Evolutionary conservation across 106 monocot species (phyloP).

Genomic region (Triglochin maritima): DNA sequence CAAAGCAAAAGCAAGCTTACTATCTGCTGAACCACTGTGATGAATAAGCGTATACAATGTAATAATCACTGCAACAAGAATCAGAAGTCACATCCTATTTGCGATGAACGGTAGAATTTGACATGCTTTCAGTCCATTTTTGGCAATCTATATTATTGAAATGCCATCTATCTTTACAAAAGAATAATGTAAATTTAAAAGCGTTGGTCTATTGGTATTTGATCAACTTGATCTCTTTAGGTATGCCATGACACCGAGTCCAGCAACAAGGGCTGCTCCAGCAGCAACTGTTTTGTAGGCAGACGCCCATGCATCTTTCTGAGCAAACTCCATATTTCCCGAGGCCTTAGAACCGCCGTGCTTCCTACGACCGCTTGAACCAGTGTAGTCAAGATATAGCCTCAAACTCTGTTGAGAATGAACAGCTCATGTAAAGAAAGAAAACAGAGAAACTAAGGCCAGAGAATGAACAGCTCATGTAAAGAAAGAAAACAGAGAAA

Average conservation of each 20-base stretch:
- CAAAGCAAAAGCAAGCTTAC: no score
- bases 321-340: conserved; percentile 16
- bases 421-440: neutral
- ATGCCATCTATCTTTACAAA: no score
- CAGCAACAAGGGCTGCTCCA: conserved; percentile 64
- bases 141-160: no score
- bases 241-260: conserved; percentile 66
- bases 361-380: conserved; percentile 13
- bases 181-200: no score
- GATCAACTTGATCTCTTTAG: conserved; percentile 32
- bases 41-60: no score
- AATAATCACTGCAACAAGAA: no score
- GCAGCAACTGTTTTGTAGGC: conserved; percentile 64
- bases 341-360: conserved; percentile 3
- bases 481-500: neutral
- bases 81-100: no score
- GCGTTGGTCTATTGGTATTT: neutral
- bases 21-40: no score
- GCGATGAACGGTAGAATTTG: no score
- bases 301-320: conserved; percentile 54
- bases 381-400: conserved; percentile 13
- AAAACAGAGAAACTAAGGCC: neutral
- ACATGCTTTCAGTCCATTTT: no score
- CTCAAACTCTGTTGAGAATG: conserved; percentile 11
- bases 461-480: neutral